Conservation (phyloP, 2,329 filamentous ascomycete genomes). For the Cryphonectria naterciae region DNA sequence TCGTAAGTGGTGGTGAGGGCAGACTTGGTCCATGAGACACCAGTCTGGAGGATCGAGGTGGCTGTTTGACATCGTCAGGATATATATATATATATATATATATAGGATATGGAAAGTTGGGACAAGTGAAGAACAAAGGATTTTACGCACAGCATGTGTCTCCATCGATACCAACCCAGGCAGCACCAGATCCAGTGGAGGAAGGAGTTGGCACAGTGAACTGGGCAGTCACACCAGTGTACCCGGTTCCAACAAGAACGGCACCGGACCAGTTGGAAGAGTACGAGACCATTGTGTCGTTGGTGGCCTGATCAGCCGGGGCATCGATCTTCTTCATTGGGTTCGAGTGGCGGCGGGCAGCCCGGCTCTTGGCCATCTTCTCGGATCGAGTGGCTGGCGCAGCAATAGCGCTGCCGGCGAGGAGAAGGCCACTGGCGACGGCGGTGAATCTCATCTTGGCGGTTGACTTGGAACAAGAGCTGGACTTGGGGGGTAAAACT, state of each 20-base stretch:
- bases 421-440: constrained; percentile 41
- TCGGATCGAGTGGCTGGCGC: constrained; percentile 44
- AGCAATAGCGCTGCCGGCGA: constrained; percentile 46
- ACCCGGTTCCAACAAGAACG: constrained; percentile 54
- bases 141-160: constrained; percentile 49
- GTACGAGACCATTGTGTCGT: constrained; percentile 16
- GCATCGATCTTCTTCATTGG: constrained; percentile 6
- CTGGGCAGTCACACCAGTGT: constrained; percentile 53
- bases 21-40: constrained; percentile 57
- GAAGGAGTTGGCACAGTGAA: constrained; percentile 56
- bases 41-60: constrained; percentile 58
- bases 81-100: too few species aligned
- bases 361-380: constrained; percentile 37
- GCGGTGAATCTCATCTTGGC: constrained; percentile 21
- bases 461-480: not conserved
- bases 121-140: not conserved
- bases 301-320: constrained; percentile 3
- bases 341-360: constrained; percentile 11
- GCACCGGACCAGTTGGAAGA: constrained; percentile 60
- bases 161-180: constrained; percentile 65
- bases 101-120: too few species aligned
- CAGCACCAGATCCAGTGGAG: constrained; percentile 47
- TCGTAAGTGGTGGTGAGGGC: constrained; percentile 48
- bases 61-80: not conserved
- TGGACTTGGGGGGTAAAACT: not conserved